A percentile compares a stretch with the other conserved stretches of the same genome.
Evolutionary conservation across 2,329 filamentous ascomycete species (phyloP).

Genomic region (Hypocreales sp.): DNA sequence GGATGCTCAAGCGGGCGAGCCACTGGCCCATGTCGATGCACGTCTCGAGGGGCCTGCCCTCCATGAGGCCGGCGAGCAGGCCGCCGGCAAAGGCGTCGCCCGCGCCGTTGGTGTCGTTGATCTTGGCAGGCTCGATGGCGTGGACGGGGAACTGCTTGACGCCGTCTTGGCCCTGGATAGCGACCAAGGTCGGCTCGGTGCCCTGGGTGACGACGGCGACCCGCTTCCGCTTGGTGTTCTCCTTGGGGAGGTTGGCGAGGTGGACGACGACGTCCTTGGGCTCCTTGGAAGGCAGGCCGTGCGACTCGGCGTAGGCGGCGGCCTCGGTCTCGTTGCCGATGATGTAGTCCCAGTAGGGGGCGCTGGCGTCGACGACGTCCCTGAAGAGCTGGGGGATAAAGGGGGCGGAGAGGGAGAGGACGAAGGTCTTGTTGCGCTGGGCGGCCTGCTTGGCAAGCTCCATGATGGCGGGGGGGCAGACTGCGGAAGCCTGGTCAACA

Average conservation of each 20-base stretch:
- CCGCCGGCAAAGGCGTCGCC: slow-evolving; percentile 95
- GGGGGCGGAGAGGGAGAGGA: slow-evolving; percentile 83
- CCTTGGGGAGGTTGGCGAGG: slow-evolving; percentile 82
- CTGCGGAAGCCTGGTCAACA: no score
- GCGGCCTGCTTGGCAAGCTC: slow-evolving; percentile 85
- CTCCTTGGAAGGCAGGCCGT: slow-evolving; percentile 59
- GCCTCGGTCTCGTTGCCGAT: slow-evolving; percentile 97
- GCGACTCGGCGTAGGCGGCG: slow-evolving; percentile 69
- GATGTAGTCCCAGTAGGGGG: slow-evolving; percentile 89
- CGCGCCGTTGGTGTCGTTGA: slow-evolving; percentile 93
- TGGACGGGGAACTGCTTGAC: slow-evolving; percentile 71
- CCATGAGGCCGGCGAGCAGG: slow-evolving; percentile 76
- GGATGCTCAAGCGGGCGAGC: slow-evolving; percentile 86
- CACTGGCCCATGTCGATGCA: slow-evolving; percentile 89
- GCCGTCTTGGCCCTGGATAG: slow-evolving; percentile 52
- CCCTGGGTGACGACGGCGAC: slow-evolving; percentile 91
- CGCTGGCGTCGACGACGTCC: slow-evolving; percentile 71
- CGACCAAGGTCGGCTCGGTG: slow-evolving; percentile 78
- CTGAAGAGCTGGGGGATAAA: slow-evolving; percentile 99
- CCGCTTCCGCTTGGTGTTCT: slow-evolving; percentile 70
- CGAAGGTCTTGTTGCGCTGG: slow-evolving; percentile 76
- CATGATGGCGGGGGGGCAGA: slow-evolving; percentile 80
- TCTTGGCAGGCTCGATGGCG: slow-evolving; percentile 58
- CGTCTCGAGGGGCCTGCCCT: slow-evolving; percentile 65
- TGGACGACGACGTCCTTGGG: slow-evolving; percentile 73